phyloP scores from a whole-genome alignment of 1,139 yeast genomes.

The Taphrina sp. region DNA sequence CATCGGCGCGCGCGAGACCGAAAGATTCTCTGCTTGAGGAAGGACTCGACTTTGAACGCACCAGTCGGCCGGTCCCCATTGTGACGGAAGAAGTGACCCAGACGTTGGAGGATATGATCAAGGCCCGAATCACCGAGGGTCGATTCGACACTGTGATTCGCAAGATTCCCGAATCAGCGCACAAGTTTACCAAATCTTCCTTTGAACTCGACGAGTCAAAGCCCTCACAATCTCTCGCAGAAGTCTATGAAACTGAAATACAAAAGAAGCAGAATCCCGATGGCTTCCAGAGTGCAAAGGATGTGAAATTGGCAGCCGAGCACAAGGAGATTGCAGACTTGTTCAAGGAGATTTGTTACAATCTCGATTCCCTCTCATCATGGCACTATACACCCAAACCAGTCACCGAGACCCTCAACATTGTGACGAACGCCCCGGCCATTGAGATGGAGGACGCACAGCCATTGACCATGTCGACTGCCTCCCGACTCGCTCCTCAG shows the following conservation, averaged over 20 bases:
- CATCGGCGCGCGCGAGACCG: constrained; percentile 75
- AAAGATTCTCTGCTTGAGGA: constrained; percentile 72
- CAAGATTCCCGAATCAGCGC: constrained; percentile 64
- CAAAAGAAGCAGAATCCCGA: constrained; percentile 50
- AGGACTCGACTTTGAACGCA: constrained; percentile 69
- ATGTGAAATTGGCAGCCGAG: constrained; percentile 56
- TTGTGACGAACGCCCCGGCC: constrained; percentile 76
- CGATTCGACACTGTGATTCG: constrained; percentile 84
- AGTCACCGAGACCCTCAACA: constrained; percentile 70
- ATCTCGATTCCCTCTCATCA: constrained; percentile 82
- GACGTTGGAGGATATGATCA: constrained; percentile 79
- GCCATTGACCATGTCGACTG: constrained; percentile 75
- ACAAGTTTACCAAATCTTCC: constrained; percentile 49
- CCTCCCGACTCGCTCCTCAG: constrained; percentile 88
- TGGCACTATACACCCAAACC: constrained; percentile 95
- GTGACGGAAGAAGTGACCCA: constrained; percentile 87
- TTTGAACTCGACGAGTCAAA: constrained; percentile 78
- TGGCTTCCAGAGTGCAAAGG: constrained; percentile 45
- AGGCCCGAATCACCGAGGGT: constrained; percentile 67
- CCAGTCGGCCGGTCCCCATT: constrained; percentile 83
- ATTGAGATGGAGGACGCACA: constrained; percentile 95
- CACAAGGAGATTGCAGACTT: constrained; percentile 76
- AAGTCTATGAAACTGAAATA: constrained; percentile 83
- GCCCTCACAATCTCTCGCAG: constrained; percentile 85
- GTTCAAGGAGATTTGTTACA: constrained; percentile 62